A percentile compares a stretch with the other conserved stretches of the same genome.
Conservation (phyloP, 2,329 filamentous ascomycete species). For the Stachybotrys elegans region DNA sequence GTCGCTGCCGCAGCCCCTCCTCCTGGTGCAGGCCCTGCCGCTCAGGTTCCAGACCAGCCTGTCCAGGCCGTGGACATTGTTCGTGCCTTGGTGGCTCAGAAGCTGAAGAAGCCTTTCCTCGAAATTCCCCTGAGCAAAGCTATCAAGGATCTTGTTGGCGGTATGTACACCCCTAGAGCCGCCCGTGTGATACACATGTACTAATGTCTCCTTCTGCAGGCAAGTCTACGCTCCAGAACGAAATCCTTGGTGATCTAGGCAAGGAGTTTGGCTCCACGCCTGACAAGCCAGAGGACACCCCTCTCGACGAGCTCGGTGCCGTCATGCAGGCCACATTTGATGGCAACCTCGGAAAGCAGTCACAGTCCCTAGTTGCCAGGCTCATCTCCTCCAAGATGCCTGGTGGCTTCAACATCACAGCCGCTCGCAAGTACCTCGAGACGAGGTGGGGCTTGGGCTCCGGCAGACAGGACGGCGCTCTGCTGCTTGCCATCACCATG, state of each 20-base stretch:
- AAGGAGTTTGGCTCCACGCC: slow-evolving; percentile 98
- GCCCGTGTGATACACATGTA: too few relatives aligned
- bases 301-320: slow-evolving; percentile 89
- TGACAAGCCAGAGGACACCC: slow-evolving; percentile 96
- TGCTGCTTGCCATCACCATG: slow-evolving; percentile 86
- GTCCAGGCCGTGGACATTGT: slow-evolving; percentile 88
- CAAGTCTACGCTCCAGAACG: slow-evolving; percentile 97
- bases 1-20: slow-evolving; percentile 54
- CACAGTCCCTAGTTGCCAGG: slow-evolving; percentile 84
- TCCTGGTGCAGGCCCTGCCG: slow-evolving; percentile 77
- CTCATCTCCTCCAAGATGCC: slow-evolving; percentile 99
- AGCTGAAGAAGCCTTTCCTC: slow-evolving; percentile 87
- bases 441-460: slow-evolving; percentile 83
- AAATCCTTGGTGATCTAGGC: slow-evolving; percentile 94
- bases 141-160: slow-evolving; percentile 97
- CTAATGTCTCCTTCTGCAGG: slow-evolving; percentile 60
- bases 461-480: slow-evolving; percentile 85
- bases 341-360: slow-evolving; percentile 95
- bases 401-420: slow-evolving; percentile 97
- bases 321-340: slow-evolving; percentile 99
- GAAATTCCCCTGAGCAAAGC: slow-evolving; percentile 94
- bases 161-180: slow-evolving; percentile 63
- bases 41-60: slow-evolving; percentile 78
- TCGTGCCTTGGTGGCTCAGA: slow-evolving; percentile 85
- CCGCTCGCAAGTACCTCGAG: slow-evolving; percentile 91